Conservation (phyloP, 1,139 yeast genomes). For the Taiozyma onychis region DNA sequence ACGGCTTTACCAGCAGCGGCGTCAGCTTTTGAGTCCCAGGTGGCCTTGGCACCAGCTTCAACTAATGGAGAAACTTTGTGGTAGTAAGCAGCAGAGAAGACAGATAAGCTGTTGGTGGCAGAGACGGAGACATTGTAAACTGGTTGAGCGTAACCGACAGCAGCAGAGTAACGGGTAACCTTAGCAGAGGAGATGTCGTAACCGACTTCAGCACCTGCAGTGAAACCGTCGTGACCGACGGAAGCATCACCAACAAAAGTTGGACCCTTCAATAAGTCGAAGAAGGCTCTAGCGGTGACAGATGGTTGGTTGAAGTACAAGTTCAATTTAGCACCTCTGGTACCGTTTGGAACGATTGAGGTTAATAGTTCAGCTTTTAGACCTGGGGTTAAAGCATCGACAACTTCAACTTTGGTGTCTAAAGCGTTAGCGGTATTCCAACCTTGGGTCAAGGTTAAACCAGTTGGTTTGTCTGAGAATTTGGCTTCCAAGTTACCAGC, state of each 20-base stretch:
- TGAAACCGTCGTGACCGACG: slow-evolving; percentile 93
- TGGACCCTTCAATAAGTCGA: slow-evolving; percentile 94
- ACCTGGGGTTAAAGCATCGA: slow-evolving; percentile 92
- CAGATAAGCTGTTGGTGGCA: slow-evolving; percentile 83
- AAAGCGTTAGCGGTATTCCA: slow-evolving; percentile 94
- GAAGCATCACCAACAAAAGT: slow-evolving; percentile 92
- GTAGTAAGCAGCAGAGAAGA: slow-evolving; percentile 95
- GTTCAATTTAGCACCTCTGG: slow-evolving; percentile 88
- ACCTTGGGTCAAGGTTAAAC: slow-evolving; percentile 92
- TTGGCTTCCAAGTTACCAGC: slow-evolving; percentile 90
- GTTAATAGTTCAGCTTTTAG: slow-evolving; percentile 91
- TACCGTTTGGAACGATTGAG: slow-evolving; percentile 79
- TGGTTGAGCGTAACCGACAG: slow-evolving; percentile 89
- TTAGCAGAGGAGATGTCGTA: slow-evolving; percentile 92
- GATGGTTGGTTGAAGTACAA: slow-evolving; percentile 90
- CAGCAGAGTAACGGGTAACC: slow-evolving; percentile 91
- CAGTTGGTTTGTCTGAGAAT: slow-evolving; percentile 90
- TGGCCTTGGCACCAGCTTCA: slow-evolving; percentile 98
- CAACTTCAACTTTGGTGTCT: slow-evolving; percentile 89
- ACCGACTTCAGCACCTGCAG: slow-evolving; percentile 96
- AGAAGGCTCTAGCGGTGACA: slow-evolving; percentile 90
- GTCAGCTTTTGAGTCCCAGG: slow-evolving; percentile 83
- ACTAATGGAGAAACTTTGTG: slow-evolving; percentile 88
- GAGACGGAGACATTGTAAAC: slow-evolving; percentile 84
- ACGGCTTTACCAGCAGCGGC: slow-evolving; percentile 56